Conservation (phyloP, 2,329 filamentous ascomycete species). For the Aureobasidium subglaciale region DNA sequence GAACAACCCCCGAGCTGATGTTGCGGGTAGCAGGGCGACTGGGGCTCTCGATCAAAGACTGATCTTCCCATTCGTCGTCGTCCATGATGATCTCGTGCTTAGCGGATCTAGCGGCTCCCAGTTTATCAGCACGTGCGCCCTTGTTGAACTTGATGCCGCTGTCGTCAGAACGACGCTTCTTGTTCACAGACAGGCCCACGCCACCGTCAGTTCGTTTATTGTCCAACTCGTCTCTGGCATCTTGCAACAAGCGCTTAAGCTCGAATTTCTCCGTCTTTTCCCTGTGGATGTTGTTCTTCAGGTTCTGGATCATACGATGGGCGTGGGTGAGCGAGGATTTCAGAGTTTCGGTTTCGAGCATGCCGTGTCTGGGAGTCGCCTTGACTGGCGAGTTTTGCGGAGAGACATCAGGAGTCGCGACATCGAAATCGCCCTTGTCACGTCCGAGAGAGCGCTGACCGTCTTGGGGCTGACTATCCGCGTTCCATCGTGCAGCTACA, state of each 20-base stretch:
- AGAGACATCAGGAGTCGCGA: conserved; percentile 74
- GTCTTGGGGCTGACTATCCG: conserved; percentile 22
- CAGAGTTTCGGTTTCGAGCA: conserved; percentile 91
- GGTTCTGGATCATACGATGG: conserved; percentile 91
- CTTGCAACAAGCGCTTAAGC: conserved; percentile 88
- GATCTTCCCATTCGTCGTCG: conserved; percentile 87
- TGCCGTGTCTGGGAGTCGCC: conserved; percentile 79
- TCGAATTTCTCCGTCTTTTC: conserved; percentile 99
- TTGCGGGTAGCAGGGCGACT: conserved; percentile 35
- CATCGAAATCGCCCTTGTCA: conserved; percentile 48
- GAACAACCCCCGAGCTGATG: conserved; percentile 16
- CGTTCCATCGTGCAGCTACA: conserved; percentile 61
- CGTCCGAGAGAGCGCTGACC: conserved; percentile 52
- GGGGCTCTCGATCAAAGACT: conserved; percentile 54
- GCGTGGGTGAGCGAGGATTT: conserved; percentile 92
- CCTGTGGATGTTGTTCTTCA: conserved; percentile 89
- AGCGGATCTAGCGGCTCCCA: conserved; percentile 67
- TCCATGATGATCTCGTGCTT: conserved; percentile 73
- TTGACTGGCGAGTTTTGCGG: conserved; percentile 87
- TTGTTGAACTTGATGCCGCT: conserved; percentile 66
- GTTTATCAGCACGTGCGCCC: conserved; percentile 60
- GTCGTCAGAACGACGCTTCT: conserved; percentile 54
- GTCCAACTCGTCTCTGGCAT: conserved; percentile 86
- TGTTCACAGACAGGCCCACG: conserved; percentile 37
- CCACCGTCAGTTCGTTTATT: conserved; percentile 51